Evolutionary conservation across 495 filamentous ascomycete genomes (phyloP).

Genomic region (Lasiosphaeris hirsuta): DNA sequence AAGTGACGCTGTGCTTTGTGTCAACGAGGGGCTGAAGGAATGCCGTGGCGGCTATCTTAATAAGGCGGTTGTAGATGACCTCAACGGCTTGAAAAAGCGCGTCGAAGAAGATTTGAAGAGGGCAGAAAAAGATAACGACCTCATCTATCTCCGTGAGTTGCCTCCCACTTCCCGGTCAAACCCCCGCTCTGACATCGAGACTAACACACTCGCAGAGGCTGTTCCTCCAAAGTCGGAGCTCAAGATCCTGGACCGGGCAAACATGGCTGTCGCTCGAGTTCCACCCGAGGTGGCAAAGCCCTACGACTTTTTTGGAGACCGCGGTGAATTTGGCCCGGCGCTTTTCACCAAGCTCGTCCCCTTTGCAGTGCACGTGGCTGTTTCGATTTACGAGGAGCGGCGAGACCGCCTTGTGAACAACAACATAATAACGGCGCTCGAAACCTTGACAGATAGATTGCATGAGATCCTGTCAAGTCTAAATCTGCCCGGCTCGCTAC

Average conservation of each 20-base stretch:
- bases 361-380: conserved; percentile 91
- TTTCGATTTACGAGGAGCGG: conserved; percentile 91
- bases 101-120: conserved; percentile 85
- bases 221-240: conserved; percentile 89
- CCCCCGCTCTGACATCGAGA: not conserved
- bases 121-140: conserved; percentile 93
- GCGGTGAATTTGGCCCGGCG: conserved; percentile 74
- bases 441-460: conserved; percentile 73
- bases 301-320: conserved; percentile 72
- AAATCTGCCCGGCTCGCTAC: conserved; percentile 88
- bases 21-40: conserved; percentile 85
- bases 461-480: conserved; percentile 78
- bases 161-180: not conserved
- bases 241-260: conserved; percentile 77
- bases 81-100: conserved; percentile 76
- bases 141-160: conserved; percentile 75
- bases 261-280: conserved; percentile 78
- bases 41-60: conserved; percentile 70
- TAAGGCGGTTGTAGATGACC: conserved; percentile 74
- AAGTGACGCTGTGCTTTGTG: conserved; percentile 74
- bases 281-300: conserved; percentile 82
- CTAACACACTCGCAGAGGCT: conserved; percentile 43
- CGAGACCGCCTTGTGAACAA: conserved; percentile 84
- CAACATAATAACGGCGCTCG: conserved; percentile 78
- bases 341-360: conserved; percentile 91